Evolutionary conservation across 345 rosid genomes (phyloP), one percentile per base, ranked within the genome.

Genomic region (Diplotaxis tenuifolia): DNA sequence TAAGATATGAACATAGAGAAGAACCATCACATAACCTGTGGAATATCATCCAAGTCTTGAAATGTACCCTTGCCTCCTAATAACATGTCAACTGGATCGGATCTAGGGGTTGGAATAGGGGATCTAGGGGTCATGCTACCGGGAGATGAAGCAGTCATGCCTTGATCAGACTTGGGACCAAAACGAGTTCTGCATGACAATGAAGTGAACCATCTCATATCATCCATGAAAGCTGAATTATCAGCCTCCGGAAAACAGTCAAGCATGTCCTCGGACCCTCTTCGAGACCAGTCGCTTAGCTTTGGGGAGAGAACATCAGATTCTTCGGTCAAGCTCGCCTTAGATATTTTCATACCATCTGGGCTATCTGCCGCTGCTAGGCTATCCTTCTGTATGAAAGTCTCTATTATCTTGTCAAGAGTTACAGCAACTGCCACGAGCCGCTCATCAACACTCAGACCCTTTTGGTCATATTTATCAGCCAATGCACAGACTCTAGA

Each of bases 51-150:
- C 66, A 83, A 71, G 88, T 91, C 98, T n/a, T 84, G 69, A 73
- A 76, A 87, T 77, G 82, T 77, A 80, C 85, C 85, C 82, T 88
- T 94, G 66, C 89, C 96, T 40, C 83, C 82, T 72, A 89, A 83
- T 36, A 86, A 81, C 80, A 85, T 75, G 68, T 87, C 96, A 78
- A 87, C 78, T 77, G 82, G 97, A 87, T 87, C 84, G 65, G 79
- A 84, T 72, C 82, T 89, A 65, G 98, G 97, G 56, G 97, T 89
- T 84, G 88, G 77, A 68, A 88, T 70, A 18, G 96, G 97, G 75
- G 98, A 93, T 72, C 92, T 86, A 64, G 98, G 97, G 71, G 97
- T 93, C 88, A 91, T 85, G 84, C 96, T 88, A 71, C 96, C 91
- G 36, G 89, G 92, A 22, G 96, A 91, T 28, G 97, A 91, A 56